Conservation (phyloP, 2,329 filamentous ascomycete genomes). For the Paramyrothecium roridum region DNA sequence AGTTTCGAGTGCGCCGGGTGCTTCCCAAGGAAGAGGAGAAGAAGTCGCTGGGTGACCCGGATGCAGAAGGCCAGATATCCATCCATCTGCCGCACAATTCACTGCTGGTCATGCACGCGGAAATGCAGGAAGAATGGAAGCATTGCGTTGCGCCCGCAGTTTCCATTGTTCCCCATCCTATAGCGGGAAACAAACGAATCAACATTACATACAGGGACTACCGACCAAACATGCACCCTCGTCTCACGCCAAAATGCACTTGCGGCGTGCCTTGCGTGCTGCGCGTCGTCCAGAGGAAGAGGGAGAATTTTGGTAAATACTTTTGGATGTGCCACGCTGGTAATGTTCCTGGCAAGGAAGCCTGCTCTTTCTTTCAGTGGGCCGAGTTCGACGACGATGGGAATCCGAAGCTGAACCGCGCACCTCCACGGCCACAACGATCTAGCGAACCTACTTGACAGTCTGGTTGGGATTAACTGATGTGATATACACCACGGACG, state of each 20-base stretch:
- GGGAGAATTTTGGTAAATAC: constrained; percentile 73
- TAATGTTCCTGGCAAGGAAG: constrained; percentile 64
- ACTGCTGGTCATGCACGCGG: constrained; percentile 90
- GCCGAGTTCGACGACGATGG: constrained; percentile 85
- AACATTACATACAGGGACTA: constrained; percentile 95
- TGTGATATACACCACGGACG: neutral
- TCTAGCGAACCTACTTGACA: neutral
- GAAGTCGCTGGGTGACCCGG: constrained; percentile 41
- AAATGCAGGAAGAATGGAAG: constrained; percentile 98
- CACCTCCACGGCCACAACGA: neutral
- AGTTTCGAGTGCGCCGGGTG: constrained; percentile 83
- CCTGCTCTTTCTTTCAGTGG: constrained; percentile 81
- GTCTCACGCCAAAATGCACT: constrained; percentile 71
- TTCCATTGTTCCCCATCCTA: constrained; percentile 78
- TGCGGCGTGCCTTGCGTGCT: constrained; percentile 69
- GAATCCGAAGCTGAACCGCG: constrained; percentile 48
- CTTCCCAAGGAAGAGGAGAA: constrained; percentile 55
- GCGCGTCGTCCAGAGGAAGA: constrained; percentile 76
- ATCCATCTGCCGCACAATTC: constrained; percentile 95
- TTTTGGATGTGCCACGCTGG: constrained; percentile 92
- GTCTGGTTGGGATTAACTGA: neutral
- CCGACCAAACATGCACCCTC: constrained; percentile 71
- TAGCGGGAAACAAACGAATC: constrained; percentile 77
- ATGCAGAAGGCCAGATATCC: constrained; percentile 79
- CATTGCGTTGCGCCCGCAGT: constrained; percentile 75